Conservation (phyloP, 768 basidiomycete genomes). For the Phanerodontia chrysosporium region DNA sequence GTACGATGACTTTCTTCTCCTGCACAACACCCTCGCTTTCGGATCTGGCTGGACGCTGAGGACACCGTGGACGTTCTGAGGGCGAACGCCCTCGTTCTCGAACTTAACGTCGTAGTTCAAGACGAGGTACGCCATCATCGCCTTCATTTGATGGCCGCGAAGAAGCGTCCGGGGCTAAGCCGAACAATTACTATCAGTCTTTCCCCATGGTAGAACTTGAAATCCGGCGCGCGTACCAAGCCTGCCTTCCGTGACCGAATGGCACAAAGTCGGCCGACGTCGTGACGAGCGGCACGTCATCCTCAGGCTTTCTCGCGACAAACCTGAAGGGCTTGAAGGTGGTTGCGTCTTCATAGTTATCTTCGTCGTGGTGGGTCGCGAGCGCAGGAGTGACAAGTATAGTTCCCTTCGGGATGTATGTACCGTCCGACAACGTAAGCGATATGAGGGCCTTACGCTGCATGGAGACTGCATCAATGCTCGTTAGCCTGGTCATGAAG, state of each 20-base stretch:
- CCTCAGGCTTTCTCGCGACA: constrained; percentile 16
- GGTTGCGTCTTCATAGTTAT: constrained; percentile 17
- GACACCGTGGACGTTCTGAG: background rate
- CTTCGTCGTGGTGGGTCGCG: constrained; percentile 21
- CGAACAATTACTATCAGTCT: background rate
- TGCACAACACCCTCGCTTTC: constrained; percentile 24
- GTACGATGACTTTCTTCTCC: constrained; percentile 24
- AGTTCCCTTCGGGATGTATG: constrained; percentile 25
- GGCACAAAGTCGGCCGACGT: background rate
- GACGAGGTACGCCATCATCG: background rate
- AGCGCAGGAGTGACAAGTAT: constrained; percentile 21
- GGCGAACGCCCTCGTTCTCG: background rate
- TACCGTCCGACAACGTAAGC: constrained; percentile 32
- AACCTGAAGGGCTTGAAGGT: constrained; percentile 42
- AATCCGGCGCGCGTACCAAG: background rate
- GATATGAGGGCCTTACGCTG: constrained; percentile 27
- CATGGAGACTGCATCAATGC: constrained; percentile 23
- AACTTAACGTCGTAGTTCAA: constrained; percentile 1
- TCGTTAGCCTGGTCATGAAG: constrained; percentile 10
- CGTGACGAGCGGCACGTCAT: background rate
- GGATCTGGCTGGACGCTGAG: constrained; percentile 15
- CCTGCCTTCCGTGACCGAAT: constrained; percentile 4
- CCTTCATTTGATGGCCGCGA: constrained; percentile 1
- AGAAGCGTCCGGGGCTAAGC: constrained; percentile 2
- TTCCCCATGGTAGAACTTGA: background rate